Conservation (phyloP, 1,284 basidiomycete species). For the Cutaneotrichosporon sp. region DNA sequence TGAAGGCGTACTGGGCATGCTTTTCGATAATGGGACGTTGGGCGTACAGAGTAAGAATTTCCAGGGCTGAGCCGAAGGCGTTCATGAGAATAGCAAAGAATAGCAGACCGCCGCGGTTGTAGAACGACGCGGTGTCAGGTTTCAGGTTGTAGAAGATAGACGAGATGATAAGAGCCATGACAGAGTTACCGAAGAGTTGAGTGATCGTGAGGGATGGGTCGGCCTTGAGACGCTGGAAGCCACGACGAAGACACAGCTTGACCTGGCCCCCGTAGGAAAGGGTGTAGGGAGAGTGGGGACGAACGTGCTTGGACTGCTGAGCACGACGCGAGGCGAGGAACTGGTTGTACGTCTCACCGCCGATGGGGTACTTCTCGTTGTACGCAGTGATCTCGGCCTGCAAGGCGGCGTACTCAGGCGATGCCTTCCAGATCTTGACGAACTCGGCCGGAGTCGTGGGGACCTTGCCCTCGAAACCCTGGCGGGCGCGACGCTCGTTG, state of each 20-base stretch:
- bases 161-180: conserved; percentile 49
- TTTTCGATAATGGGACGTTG: conserved; percentile 51
- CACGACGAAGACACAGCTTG: conserved; percentile 47
- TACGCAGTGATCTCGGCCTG: conserved; percentile 45
- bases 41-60: conserved; percentile 51
- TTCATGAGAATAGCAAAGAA: conserved; percentile 51
- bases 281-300: conserved; percentile 48
- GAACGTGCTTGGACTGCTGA: conserved; percentile 50
- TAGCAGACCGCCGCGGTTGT: conserved; percentile 42
- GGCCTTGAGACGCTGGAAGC: conserved; percentile 47
- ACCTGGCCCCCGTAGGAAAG: conserved; percentile 48
- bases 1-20: conserved; percentile 50
- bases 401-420: conserved; percentile 41
- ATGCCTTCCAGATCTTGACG: conserved; percentile 42
- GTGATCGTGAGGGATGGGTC: conserved; percentile 48
- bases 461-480: conserved; percentile 52
- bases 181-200: conserved; percentile 48
- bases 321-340: conserved; percentile 48
- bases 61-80: conserved; percentile 34
- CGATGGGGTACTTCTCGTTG: conserved; percentile 43
- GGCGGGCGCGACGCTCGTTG: conserved; percentile 55
- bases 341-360: conserved; percentile 43
- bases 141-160: conserved; percentile 49
- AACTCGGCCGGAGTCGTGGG: conserved; percentile 64
- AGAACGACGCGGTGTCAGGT: conserved; percentile 36